Conservation (phyloP, 805 yeast species). For the Saccharomycopsis babjevae region DNA sequence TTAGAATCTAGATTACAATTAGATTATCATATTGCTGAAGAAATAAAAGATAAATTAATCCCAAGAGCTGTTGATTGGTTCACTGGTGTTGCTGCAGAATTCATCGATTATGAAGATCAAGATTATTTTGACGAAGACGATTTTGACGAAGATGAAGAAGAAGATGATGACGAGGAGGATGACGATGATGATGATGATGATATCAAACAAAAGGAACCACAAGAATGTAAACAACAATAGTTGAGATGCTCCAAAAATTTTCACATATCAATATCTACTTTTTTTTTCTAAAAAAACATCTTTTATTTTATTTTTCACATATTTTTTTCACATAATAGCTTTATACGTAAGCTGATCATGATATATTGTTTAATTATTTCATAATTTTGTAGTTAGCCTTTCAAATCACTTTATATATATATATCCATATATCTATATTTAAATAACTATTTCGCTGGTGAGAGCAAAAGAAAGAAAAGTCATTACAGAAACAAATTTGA, state of each 20-base stretch:
- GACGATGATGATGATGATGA: constrained; percentile 43
- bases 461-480: too few relatives aligned
- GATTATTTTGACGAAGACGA: constrained; percentile 52
- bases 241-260: background rate
- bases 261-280: background rate
- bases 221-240: constrained; percentile 58
- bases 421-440: too few relatives aligned
- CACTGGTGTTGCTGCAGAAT: constrained; percentile 91
- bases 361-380: background rate
- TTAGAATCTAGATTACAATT: constrained; percentile 77
- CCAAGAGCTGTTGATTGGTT: constrained; percentile 98
- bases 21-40: constrained; percentile 94
- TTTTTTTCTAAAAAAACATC: background rate
- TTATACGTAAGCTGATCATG: background rate
- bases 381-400: background rate
- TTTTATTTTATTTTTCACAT: background rate
- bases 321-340: background rate
- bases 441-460: too few relatives aligned
- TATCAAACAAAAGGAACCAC: constrained; percentile 45
- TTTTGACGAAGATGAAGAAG: constrained; percentile 49
- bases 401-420: too few relatives aligned
- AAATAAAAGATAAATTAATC: constrained; percentile 86
- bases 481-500: background rate
- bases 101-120: constrained; percentile 21
- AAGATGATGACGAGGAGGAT: constrained; percentile 56